Evolutionary conservation across 768 basidiomycete species (phyloP), one percentile per base, ranked within the genome.

Genomic region (Artomyces pyxidatus): DNA sequence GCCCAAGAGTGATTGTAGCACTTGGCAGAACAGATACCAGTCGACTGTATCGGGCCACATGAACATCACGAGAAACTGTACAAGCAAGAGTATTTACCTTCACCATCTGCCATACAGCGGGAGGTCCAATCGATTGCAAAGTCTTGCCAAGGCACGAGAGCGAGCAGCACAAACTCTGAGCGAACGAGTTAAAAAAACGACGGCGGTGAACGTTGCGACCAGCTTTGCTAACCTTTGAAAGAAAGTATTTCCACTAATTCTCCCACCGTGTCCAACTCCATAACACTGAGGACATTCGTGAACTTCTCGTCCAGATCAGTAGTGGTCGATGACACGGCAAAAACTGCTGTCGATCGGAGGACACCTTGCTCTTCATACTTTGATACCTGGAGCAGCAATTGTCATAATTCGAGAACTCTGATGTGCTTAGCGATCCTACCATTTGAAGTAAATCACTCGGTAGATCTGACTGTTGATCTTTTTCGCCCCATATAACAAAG

Each of bases 271-370:
- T 88, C 85, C 27, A 87, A 59, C 1, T 68, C 53, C 47, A 81
- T 52, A 1, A 53, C 55, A 1, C 61, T 59, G 29, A 87, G 50
- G 6, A 69, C 56, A 11, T 68, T 63, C 19, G 62, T 60, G 38
- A 88, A 70, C 59, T 77, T 80, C 47, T 54, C 62, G 61, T 88
- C 85, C 35, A 81, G 59, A 51, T 85, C 80, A 48, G 71, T 73
- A 2, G 73, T 74, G 2, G 66, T 59, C 4, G 76, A 71, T 3
- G 78, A 73, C 35, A 86, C 69, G 10, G 68, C 54, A 29, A 85
- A 69, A n/a, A 73, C 68, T 27, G 68, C 63, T 51, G 64, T 71
- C 54, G 70, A 59, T 49, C 63, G 62, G 51, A 77, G 55, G 2
- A 69, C 58, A 11, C 70, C 70, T 0, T 74, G 73, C 2, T 68